Conservation (phyloP, 345 rosid species). For the Rhodomyrtus tomentosa region DNA sequence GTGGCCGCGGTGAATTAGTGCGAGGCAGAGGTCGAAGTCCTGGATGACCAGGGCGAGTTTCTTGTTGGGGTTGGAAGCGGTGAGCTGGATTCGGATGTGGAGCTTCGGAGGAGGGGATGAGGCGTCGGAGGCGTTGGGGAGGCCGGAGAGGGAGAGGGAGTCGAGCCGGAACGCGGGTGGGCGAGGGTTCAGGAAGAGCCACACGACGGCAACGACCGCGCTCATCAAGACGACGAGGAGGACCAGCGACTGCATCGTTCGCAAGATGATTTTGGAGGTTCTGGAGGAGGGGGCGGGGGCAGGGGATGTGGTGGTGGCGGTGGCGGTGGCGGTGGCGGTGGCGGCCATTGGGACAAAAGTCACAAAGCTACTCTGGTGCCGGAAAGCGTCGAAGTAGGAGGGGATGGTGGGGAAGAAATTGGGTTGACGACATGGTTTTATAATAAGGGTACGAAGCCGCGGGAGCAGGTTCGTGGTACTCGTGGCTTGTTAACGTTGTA, state of each 20-base stretch:
- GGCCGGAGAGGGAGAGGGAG: neutral
- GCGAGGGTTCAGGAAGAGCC: neutral
- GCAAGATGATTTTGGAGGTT: neutral
- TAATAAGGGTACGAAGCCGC: neutral
- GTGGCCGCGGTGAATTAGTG: neutral
- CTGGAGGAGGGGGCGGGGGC: neutral
- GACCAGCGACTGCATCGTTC: neutral
- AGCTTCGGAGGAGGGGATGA: neutral
- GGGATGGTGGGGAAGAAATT: neutral
- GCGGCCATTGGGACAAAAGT: neutral
- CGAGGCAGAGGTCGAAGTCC: neutral
- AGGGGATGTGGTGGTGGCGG: neutral
- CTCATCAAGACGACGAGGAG: neutral
- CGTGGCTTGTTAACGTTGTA: neutral
- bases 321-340: neutral
- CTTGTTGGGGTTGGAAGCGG: neutral
- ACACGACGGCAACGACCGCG: neutral
- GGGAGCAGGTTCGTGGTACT: neutral
- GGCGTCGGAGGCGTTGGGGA: neutral
- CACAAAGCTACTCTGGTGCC: neutral
- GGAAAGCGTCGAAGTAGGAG: neutral
- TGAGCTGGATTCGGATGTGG: neutral
- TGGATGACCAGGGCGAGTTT: neutral
- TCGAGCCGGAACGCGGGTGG: neutral
- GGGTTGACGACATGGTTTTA: neutral